Percentiles rank a stretch among this genome's conserved stretches.
phyloP scores from a whole-genome alignment of 1,284 basidiomycete genomes.

The Austroboletus novae-zelandiae region DNA sequence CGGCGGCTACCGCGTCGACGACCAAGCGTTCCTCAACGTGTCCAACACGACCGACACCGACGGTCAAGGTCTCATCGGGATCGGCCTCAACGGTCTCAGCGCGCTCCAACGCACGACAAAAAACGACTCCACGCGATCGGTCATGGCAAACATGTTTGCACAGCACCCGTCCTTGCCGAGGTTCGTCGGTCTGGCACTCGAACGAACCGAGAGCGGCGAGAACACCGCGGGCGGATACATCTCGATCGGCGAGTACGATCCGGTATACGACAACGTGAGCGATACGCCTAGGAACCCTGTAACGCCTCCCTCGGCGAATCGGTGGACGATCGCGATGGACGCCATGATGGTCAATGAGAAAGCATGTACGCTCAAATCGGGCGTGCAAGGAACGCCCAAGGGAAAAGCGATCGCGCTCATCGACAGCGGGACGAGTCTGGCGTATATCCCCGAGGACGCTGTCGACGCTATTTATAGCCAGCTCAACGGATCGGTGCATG shows the following conservation, averaged over 20 bases:
- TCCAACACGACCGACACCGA: slow-evolving; percentile 16
- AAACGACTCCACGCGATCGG: slow-evolving; percentile 11
- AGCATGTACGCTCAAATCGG: slow-evolving; percentile 25
- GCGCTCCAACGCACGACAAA: slow-evolving; percentile 18
- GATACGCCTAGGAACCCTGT: slow-evolving; percentile 34
- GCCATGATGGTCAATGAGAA: slow-evolving; percentile 34
- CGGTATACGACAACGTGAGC: slow-evolving; percentile 32
- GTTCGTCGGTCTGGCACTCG: slow-evolving; percentile 42
- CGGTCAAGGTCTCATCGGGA: slow-evolving; percentile 25
- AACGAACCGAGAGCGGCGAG: slow-evolving; percentile 39
- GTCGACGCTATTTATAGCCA: slow-evolving; percentile 39
- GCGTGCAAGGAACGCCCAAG: slow-evolving; percentile 26
- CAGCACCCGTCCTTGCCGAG: slow-evolving; percentile 36
- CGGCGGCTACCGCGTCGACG: slow-evolving; percentile 24
- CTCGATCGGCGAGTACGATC: slow-evolving; percentile 44
- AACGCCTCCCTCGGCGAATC: slow-evolving; percentile 30
- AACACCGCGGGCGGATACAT: slow-evolving; percentile 39
- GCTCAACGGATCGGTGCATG: slow-evolving; percentile 36
- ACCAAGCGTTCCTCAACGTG: slow-evolving; percentile 26
- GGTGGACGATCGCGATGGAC: slow-evolving; percentile 44
- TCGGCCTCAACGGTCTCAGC: slow-evolving; percentile 27
- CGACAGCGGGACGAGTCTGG: slow-evolving; percentile 43
- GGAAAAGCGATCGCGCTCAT: slow-evolving; percentile 38
- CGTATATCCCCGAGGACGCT: slow-evolving; percentile 34
- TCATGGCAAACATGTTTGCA: slow-evolving; percentile 40